Percentiles rank a stretch among this genome's conserved stretches.
These are phyloP conservation scores for Zygoascus flipseniorum DNA, from an alignment of 805 yeast species.

Conservation along the genomic window DNA sequence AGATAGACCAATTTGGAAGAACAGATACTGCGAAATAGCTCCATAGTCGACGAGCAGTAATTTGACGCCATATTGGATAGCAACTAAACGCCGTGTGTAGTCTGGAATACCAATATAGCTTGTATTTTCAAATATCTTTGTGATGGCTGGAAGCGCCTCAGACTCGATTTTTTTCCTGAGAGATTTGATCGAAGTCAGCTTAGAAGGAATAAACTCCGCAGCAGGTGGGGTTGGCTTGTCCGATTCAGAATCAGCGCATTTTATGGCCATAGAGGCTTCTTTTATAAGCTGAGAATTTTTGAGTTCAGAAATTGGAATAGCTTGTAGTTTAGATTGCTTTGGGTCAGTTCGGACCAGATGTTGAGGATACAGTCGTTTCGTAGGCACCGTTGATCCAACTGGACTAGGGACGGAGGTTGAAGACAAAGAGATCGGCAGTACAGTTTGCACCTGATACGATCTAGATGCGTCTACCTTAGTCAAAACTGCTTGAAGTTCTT, in stretches of 20 bases:
- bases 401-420: background rate
- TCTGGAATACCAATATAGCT: constrained; percentile 82
- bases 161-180: constrained; percentile 45
- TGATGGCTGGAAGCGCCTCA: constrained; percentile 42
- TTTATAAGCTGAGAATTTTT: background rate
- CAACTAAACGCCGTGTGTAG: constrained; percentile 53
- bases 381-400: background rate
- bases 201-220: background rate
- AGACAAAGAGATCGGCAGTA: constrained; percentile 27
- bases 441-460: constrained; percentile 56
- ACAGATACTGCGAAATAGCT: constrained; percentile 54
- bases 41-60: constrained; percentile 77
- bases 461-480: constrained; percentile 58
- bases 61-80: constrained; percentile 78
- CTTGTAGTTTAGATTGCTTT: constrained; percentile 46
- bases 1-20: constrained; percentile 70
- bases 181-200: constrained; percentile 34
- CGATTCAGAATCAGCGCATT: background rate
- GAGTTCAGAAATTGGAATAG: constrained; percentile 18
- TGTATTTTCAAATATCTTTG: constrained; percentile 59
- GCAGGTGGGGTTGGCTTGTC: background rate
- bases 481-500: constrained; percentile 41
- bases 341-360: constrained; percentile 66
- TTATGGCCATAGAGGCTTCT: background rate
- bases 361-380: constrained; percentile 44